These are phyloP conservation scores for Coemansia erecta DNA, from an alignment of 192 early-diverging fungal species.

Conservation along the genomic window DNA sequence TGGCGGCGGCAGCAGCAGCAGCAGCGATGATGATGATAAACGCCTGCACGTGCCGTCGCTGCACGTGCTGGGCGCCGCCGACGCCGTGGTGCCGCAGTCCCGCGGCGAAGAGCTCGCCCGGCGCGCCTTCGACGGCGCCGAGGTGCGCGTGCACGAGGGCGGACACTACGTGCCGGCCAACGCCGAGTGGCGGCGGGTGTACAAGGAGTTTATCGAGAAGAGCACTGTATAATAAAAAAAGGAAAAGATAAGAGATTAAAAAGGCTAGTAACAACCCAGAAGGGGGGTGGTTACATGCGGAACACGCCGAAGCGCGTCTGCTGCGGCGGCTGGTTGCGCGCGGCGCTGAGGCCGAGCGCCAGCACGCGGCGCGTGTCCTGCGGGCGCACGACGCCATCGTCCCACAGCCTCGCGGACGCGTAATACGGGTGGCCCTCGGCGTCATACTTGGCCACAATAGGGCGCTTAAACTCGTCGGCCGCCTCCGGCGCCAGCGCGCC, in stretches of 20 bases:
- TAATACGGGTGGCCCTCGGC: conserved; percentile 94
- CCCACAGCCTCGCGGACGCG: conserved; percentile 85
- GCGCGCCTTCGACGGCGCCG: conserved; percentile 5
- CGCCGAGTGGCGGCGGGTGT: conserved; percentile 23
- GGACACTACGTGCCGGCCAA: conserved; percentile 40
- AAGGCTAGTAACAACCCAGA: background rate
- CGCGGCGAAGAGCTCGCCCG: conserved; percentile 27
- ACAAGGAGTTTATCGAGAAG: conserved; percentile 22
- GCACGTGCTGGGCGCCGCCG: conserved; percentile 23
- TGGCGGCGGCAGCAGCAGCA: too few relatives aligned
- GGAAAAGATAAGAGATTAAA: background rate
- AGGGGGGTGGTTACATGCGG: conserved; percentile 74
- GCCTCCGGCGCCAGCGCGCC: conserved; percentile 74
- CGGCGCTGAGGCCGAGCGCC: conserved; percentile 77
- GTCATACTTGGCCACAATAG: conserved; percentile 84
- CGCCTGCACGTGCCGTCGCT: background rate
- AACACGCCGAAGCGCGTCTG: conserved; percentile 90
- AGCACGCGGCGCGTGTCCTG: conserved; percentile 83
- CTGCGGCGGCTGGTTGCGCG: conserved; percentile 68
- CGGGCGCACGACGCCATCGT: conserved; percentile 94
- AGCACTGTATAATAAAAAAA: background rate
- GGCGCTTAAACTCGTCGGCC: conserved; percentile 78
- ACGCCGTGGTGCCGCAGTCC: conserved; percentile 21
- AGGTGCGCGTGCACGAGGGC: conserved; percentile 16
- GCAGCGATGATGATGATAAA: too few relatives aligned